A percentile compares a stretch with the other conserved stretches of the same genome.
Evolutionary conservation across 176 grass and related monocot species (phyloP).

Genomic region (Calamus simplicifolius): DNA sequence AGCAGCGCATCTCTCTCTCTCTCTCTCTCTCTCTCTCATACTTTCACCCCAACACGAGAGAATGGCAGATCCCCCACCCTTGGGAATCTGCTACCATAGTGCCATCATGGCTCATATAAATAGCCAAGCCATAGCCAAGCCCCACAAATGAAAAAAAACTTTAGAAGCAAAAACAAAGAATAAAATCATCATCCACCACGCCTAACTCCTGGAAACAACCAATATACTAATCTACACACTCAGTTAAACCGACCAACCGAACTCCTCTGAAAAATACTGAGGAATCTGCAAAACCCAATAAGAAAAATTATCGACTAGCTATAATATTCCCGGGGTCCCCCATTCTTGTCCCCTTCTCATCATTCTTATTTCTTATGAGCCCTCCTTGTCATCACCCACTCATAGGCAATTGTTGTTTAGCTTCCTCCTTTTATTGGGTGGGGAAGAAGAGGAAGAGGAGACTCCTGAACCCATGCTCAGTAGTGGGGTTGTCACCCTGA

Average conservation of each 20-base stretch:
- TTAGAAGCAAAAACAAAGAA: neutral
- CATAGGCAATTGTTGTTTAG: neutral
- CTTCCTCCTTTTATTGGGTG: conserved; percentile 59
- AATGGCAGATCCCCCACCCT: conserved; percentile 34
- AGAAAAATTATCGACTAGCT: conserved; percentile 31
- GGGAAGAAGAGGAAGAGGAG: conserved; percentile 27
- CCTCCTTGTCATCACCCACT: conserved; percentile 10
- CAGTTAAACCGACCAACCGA: conserved; percentile 14
- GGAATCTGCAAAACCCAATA: conserved; percentile 44
- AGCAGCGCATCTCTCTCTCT: conserved; percentile 24
- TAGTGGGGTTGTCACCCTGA: conserved; percentile 20
- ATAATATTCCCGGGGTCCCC: conserved; percentile 23
- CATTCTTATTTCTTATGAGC: neutral
- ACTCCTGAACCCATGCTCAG: conserved; percentile 30
- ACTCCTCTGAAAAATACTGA: conserved; percentile 31
- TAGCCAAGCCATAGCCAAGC: conserved; percentile 26
- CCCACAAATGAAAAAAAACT: conserved; percentile 26
- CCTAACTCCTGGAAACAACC: no score
- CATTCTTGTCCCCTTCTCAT: conserved; percentile 8
- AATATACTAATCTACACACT: conserved; percentile 17
- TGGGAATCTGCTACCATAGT: conserved; percentile 9
- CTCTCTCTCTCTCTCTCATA: conserved; percentile 16
- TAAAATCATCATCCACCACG: no score
- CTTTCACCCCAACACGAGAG: conserved; percentile 30
- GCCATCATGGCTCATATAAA: conserved; percentile 34